phyloP scores from a whole-genome alignment of 257 asterid species.

The Forsythia viridissima region DNA sequence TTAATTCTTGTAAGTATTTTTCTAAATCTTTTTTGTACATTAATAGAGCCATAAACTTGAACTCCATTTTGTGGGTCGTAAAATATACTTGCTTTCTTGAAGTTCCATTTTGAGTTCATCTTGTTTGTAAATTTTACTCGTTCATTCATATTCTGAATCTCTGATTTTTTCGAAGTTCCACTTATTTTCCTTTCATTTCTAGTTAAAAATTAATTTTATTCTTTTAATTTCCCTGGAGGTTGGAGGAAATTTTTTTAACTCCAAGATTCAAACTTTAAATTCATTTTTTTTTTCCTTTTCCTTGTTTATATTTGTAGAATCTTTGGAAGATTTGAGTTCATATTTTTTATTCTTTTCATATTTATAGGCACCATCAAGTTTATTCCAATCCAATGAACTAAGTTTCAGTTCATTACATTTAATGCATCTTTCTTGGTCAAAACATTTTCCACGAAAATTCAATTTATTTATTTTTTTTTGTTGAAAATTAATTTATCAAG shows the following conservation, averaged over 20 bases:
- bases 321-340: background rate
- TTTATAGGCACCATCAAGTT: background rate
- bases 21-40: too few species aligned
- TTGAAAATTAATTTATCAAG: slow-evolving; percentile 4
- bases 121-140: slow-evolving; percentile 15
- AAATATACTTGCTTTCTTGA: slow-evolving; percentile 16
- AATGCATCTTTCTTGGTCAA: slow-evolving; percentile 18
- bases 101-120: slow-evolving; percentile 12
- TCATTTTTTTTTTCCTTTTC: slow-evolving; percentile 24
- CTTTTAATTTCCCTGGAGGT: slow-evolving; percentile 18
- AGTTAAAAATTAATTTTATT: slow-evolving; percentile 6
- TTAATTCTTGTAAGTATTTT: too few species aligned
- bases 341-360: background rate
- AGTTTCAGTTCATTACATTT: slow-evolving; percentile 13
- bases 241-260: slow-evolving; percentile 6
- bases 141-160: slow-evolving; percentile 13
- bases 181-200: slow-evolving; percentile 16
- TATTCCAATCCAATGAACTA: background rate
- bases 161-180: background rate
- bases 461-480: background rate
- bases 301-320: slow-evolving; percentile 4
- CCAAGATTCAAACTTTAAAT: slow-evolving; percentile 28
- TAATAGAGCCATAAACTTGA: background rate
- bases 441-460: background rate
- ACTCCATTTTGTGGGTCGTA: slow-evolving; percentile 25